Conservation (phyloP, 352 stramenopile species). For the Pilasporangium apinafurcum region DNA sequence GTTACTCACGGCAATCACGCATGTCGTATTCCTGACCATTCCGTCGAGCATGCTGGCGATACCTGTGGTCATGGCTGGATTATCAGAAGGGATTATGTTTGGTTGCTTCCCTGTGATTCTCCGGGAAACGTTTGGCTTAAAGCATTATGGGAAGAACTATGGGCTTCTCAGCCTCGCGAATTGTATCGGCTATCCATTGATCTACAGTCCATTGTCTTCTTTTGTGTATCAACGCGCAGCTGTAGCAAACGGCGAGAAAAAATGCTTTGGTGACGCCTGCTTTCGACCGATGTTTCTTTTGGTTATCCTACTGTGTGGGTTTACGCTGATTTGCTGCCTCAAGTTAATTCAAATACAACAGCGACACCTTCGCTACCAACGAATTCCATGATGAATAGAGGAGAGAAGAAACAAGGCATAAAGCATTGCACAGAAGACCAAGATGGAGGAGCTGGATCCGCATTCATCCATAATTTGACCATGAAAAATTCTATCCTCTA, state of each 20-base stretch:
- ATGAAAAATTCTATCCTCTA: too few species aligned
- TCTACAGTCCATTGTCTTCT: constrained; percentile 70
- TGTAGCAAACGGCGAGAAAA: constrained; percentile 22
- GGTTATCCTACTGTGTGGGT: constrained; percentile 37
- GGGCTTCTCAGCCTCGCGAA: constrained; percentile 76
- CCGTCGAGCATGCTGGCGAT: constrained; percentile 33
- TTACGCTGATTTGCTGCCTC: constrained; percentile 45
- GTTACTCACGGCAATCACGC: constrained; percentile 38
- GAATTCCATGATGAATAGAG: constrained; percentile 1
- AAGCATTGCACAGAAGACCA: too few species aligned
- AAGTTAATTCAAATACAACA: constrained; percentile 33
- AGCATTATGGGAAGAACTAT: constrained; percentile 84
- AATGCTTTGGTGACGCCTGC: constrained; percentile 54
- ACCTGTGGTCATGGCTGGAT: constrained; percentile 51
- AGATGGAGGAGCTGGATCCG: too few species aligned
- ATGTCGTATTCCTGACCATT: constrained; percentile 48
- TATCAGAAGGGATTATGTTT: constrained; percentile 79
- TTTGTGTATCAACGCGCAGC: constrained; percentile 55
- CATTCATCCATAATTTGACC: too few species aligned
- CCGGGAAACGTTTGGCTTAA: constrained; percentile 68
- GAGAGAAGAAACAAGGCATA: background rate
- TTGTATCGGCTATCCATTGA: constrained; percentile 72
- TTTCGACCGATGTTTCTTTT: constrained; percentile 63
- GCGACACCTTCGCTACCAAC: constrained; percentile 5
- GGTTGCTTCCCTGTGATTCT: constrained; percentile 75